phyloP scores from a whole-genome alignment of 352 stramenopile genomes.

The Globisporangium nodosum region DNA sequence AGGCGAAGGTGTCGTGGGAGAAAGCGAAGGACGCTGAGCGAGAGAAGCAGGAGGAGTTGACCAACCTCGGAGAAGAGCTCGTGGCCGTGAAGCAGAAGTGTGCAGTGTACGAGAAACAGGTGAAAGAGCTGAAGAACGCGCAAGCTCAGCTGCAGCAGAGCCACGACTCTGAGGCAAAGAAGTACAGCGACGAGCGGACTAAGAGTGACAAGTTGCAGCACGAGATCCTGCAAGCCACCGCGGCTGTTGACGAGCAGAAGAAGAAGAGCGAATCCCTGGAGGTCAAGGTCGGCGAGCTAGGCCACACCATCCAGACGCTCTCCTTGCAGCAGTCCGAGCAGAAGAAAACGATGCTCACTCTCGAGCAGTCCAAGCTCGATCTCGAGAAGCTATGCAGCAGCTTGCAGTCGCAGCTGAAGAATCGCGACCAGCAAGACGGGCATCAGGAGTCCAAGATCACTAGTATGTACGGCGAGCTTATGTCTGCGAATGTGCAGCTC shows the following conservation, averaged over 20 bases:
- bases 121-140: conserved; percentile 2
- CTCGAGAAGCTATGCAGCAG: conserved; percentile 56
- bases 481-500: conserved; percentile 68
- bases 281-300: conserved; percentile 41
- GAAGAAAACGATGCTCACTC: conserved; percentile 38
- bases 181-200: conserved; percentile 20
- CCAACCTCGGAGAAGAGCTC: conserved; percentile 68
- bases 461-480: conserved; percentile 63
- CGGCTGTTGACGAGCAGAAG: conserved; percentile 34
- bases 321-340: conserved; percentile 53
- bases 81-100: conserved; percentile 44
- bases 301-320: conserved; percentile 52
- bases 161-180: conserved; percentile 14
- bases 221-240: conserved; percentile 28
- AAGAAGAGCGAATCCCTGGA: conserved; percentile 46
- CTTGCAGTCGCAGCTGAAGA: conserved; percentile 51
- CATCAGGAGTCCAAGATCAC: conserved; percentile 68
- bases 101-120: conserved; percentile 34
- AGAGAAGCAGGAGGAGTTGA: conserved; percentile 75
- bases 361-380: conserved; percentile 63
- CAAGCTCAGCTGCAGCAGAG: conserved; percentile 9
- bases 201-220: conserved; percentile 37
- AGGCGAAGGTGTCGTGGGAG: conserved; percentile 67
- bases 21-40: conserved; percentile 66
- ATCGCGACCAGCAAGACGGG: conserved; percentile 51